Conservation (phyloP, 2,329 filamentous ascomycete species). For the Xylariaceae sp. region DNA sequence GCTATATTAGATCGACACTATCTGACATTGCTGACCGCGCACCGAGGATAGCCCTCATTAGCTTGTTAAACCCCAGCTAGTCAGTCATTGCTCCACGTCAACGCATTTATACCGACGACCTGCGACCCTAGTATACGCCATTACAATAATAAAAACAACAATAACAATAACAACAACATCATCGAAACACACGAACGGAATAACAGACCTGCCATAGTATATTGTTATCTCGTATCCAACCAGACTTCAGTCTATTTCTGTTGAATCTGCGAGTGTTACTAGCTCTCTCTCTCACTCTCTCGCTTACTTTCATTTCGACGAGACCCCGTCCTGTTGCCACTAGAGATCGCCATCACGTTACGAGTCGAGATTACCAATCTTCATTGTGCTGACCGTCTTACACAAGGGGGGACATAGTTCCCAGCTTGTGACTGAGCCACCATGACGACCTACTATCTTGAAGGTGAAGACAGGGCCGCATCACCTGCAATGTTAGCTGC, state of each 20-base stretch:
- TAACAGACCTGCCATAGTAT: background rate
- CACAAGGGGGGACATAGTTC: constrained; percentile 24
- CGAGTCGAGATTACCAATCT: background rate
- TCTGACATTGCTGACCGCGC: constrained; percentile 7
- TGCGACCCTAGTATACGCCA: no score
- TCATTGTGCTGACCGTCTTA: background rate
- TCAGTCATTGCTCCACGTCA: constrained; percentile 5
- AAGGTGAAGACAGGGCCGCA: constrained; percentile 10
- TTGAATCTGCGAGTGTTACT: background rate
- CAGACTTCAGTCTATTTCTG: background rate
- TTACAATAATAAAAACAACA: no score
- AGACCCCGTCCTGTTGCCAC: background rate
- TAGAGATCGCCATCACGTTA: background rate
- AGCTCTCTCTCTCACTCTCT: background rate
- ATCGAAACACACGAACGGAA: no score
- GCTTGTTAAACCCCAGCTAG: background rate
- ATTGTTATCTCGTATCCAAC: background rate
- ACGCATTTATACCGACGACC: background rate
- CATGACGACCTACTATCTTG: constrained; percentile 12
- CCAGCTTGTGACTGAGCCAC: constrained; percentile 1
- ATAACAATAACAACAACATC: no score
- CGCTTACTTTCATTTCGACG: background rate
- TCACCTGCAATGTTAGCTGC: constrained; percentile 41
- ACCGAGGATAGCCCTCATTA: background rate
- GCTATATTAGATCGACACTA: background rate